Conservation (phyloP, 495 filamentous ascomycete species). For the Aspergillus carlsbadensis region DNA sequence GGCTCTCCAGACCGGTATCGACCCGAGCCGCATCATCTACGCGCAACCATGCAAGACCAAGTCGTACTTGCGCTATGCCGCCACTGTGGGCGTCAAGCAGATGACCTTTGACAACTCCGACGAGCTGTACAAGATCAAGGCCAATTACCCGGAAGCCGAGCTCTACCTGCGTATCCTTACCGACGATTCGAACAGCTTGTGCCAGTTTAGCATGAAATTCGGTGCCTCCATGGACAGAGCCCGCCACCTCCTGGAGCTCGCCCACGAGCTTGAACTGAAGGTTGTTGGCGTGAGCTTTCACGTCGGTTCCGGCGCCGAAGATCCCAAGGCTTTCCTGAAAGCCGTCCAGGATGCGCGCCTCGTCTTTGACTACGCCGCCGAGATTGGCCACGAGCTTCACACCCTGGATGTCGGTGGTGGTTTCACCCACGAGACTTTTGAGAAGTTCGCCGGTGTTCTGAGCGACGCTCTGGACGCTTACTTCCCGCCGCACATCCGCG, state of each 20-base stretch:
- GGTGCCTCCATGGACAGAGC: conserved; percentile 85
- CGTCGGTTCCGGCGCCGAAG: conserved; percentile 91
- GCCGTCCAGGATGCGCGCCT: conserved; percentile 83
- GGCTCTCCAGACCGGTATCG: conserved; percentile 78
- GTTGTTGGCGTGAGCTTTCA: conserved; percentile 97
- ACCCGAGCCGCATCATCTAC: conserved; percentile 94
- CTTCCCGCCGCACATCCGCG: conserved; percentile 78
- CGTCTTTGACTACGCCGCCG: conserved; percentile 85
- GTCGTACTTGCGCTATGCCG: conserved; percentile 89
- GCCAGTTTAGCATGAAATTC: conserved; percentile 94
- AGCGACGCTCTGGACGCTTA: conserved; percentile 77
- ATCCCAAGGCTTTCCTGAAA: conserved; percentile 82
- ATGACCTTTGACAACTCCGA: conserved; percentile 99
- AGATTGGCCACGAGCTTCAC: conserved; percentile 75
- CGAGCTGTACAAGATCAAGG: conserved; percentile 96
- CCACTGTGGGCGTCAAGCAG: conserved; percentile 81
- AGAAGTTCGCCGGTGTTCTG: conserved; percentile 81
- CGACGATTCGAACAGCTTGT: conserved; percentile 91
- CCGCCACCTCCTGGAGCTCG: conserved; percentile 72
- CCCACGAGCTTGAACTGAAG: conserved; percentile 86
- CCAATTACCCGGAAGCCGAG: conserved; percentile 82
- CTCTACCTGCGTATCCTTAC: conserved; percentile 92
- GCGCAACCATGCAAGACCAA: conserved; percentile 99
- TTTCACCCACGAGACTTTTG: conserved; percentile 85
- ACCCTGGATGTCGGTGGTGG: conserved; percentile 94